Conservation (phyloP, 192 early-diverging fungal species). For the Coemansia sp. region DNA sequence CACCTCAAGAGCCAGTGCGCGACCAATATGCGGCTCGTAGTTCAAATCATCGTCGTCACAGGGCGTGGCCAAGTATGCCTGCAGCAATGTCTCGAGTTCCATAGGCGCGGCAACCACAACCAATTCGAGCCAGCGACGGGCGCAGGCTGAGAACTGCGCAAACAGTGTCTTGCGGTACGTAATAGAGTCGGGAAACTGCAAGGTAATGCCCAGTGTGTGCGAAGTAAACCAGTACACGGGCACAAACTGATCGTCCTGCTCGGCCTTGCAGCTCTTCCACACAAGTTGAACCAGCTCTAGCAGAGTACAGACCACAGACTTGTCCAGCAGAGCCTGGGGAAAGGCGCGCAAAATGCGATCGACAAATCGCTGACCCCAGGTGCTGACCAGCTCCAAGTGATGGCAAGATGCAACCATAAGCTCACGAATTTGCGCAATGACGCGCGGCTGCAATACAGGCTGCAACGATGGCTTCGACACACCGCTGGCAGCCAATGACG, state of each 20-base stretch:
- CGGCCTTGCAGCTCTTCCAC: slow-evolving; percentile 76
- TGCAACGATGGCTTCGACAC: not conserved
- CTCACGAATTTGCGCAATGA: slow-evolving; percentile 58
- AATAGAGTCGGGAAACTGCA: slow-evolving; percentile 72
- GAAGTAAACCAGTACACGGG: slow-evolving; percentile 72
- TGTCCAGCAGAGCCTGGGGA: slow-evolving; percentile 81
- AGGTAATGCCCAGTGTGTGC: slow-evolving; percentile 58
- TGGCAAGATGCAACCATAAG: slow-evolving; percentile 67
- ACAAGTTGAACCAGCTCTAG: slow-evolving; percentile 81
- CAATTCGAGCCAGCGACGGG: slow-evolving; percentile 66
- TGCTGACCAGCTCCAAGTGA: slow-evolving; percentile 68
- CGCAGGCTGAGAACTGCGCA: slow-evolving; percentile 59
- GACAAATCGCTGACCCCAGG: slow-evolving; percentile 62
- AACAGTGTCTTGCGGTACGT: slow-evolving; percentile 69
- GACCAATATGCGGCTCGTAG: slow-evolving; percentile 66
- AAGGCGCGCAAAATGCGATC: slow-evolving; percentile 62
- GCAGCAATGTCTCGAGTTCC: slow-evolving; percentile 68
- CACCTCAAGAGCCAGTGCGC: slow-evolving; percentile 67
- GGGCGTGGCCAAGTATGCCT: slow-evolving; percentile 68
- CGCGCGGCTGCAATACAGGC: not conserved
- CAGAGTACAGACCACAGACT: slow-evolving; percentile 62
- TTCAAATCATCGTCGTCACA: slow-evolving; percentile 56
- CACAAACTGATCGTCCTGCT: slow-evolving; percentile 76
- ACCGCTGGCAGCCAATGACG: slow-evolving; percentile 22
- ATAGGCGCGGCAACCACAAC: slow-evolving; percentile 64